Conservation (phyloP, 1,284 basidiomycete species). For the Malassezia slooffiae region DNA sequence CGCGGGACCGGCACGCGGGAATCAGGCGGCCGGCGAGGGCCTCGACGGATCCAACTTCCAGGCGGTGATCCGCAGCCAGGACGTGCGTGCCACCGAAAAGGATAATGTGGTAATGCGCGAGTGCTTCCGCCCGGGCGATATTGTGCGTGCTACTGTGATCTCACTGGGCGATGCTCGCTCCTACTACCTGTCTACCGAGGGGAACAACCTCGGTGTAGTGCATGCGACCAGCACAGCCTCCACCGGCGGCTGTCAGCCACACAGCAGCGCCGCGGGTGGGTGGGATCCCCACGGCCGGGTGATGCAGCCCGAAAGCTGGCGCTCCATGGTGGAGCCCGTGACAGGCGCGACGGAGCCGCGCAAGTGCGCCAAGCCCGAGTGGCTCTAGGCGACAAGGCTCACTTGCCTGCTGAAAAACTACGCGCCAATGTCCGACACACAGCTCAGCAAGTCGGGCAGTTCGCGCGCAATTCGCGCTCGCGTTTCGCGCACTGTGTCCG, state of each 20-base stretch:
- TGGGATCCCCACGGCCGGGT: conserved; percentile 19
- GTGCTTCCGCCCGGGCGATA: conserved; percentile 90
- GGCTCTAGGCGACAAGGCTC: no score
- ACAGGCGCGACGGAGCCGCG: conserved; percentile 70
- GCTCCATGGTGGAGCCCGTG: conserved; percentile 76
- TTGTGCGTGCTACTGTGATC: conserved; percentile 73
- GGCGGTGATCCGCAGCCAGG: conserved; percentile 80
- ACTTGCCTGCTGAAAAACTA: no score
- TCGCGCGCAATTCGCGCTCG: no score
- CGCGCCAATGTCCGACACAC: no score
- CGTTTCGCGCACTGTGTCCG: no score
- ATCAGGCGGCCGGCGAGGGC: conserved; percentile 42
- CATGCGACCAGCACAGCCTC: conserved; percentile 23
- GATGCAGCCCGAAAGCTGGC: conserved; percentile 58
- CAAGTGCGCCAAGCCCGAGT: conserved; percentile 72
- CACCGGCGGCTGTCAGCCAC: background rate
- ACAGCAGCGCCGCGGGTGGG: background rate
- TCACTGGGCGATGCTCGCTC: conserved; percentile 48
- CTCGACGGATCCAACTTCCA: conserved; percentile 56
- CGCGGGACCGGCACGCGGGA: conserved; percentile 16
- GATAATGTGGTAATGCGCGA: conserved; percentile 85
- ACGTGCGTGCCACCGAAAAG: conserved; percentile 67
- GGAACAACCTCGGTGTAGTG: conserved; percentile 77
- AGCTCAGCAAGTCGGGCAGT: no score
- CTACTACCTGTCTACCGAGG: conserved; percentile 87